Conservation (phyloP, 1,284 basidiomycete species). For the Trichosporon ovoides region DNA sequence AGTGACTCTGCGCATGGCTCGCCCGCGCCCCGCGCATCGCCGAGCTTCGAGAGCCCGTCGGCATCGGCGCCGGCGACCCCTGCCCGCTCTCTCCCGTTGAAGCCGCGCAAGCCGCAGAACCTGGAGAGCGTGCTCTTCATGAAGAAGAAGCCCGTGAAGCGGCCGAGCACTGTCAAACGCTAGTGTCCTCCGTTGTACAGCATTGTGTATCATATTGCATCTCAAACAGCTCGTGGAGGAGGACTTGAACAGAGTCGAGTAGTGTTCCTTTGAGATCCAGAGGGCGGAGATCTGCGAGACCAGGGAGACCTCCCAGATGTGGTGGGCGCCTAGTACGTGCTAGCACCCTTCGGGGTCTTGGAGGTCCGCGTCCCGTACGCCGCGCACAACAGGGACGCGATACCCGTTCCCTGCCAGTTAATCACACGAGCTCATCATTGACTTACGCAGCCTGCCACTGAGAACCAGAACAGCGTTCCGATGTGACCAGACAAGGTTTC, state of each 20-base stretch:
- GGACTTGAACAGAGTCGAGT: too few species aligned
- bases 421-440: not conserved
- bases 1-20: not conserved
- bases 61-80: not conserved
- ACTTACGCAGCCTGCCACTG: constrained; percentile 39
- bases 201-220: not conserved
- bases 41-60: too few species aligned
- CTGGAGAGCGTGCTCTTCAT: constrained; percentile 26
- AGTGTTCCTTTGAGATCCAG: too few species aligned
- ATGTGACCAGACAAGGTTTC: constrained; percentile 27
- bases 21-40: too few species aligned
- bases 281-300: too few species aligned
- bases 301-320: not conserved
- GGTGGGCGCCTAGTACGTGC: not conserved
- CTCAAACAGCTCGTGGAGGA: not conserved
- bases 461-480: constrained; percentile 41
- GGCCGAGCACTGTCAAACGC: not conserved
- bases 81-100: not conserved
- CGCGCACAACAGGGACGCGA: not conserved
- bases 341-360: not conserved
- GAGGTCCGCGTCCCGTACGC: not conserved
- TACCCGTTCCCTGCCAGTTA: not conserved
- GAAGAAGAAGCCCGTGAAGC: constrained; percentile 18
- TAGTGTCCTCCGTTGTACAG: not conserved
- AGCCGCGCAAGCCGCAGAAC: constrained; percentile 1